Evolutionary conservation across 2,329 filamentous ascomycete species (phyloP), one percentile per base, ranked within the genome.

Genomic region (Phyllosticta citrichinensis): DNA sequence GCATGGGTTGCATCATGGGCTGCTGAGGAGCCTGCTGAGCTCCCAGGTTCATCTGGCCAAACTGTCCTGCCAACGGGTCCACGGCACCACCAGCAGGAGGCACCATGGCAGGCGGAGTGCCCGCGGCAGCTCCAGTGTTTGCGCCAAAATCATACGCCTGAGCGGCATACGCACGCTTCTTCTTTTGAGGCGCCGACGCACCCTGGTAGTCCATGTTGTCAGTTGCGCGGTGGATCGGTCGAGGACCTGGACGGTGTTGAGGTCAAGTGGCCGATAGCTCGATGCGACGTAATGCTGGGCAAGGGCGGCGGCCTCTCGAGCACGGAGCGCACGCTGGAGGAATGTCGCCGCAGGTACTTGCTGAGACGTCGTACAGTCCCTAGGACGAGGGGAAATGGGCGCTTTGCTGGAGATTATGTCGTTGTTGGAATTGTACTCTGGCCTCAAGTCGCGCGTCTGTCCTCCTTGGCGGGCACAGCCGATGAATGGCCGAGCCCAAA

Each of bases 91-190:
- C 83, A 68, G 86, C 89, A 47, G 40, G 40, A 35, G 73, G 79
- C 62, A 78, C 66, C 55, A 62, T 74, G 76, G 62, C 71, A 73
- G 61, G 81, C 24, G 69, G 65, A 63, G 68, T 83, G 40, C 79
- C 83, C 58, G 73, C 74, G 61, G 73, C 77, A 60, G 57, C 55
- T 64, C 75, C 73, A 65, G 81, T 74, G 57, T 97, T 97, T 70
- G 89, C 89, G 68, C 93, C 94, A 68, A 97, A 94, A 63, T 96
- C 93, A 75, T 96, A 99, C 54, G 93, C 93, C 75, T 95, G 89
- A 62, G 90, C 90, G 60, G 94, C 94, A 79, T 97, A 97, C 62
- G 89, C 87, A 80, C 91, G 84, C 83, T 96, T 96, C 84, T 96
- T 97, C 80, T 91, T 91, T 74, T 83, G 86, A 20, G 57, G 54